Evolutionary conservation across 2,329 filamentous ascomycete species (phyloP).

Genomic region (Arthrobotrys megalospora): DNA sequence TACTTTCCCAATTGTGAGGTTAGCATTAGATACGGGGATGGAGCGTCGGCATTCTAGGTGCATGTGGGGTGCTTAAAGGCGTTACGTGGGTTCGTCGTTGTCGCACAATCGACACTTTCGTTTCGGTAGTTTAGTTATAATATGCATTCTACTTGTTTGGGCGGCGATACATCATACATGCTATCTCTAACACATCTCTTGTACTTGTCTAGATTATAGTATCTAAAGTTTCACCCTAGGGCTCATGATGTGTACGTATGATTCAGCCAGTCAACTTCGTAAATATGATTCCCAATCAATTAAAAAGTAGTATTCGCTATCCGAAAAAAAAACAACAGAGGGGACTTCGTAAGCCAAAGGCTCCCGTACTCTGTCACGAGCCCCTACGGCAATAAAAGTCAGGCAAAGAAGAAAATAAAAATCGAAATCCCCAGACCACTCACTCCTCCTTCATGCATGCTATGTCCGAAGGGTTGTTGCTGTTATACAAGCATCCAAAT

Average conservation of each 20-base stretch:
- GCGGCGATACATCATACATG: too few relatives aligned
- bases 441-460: slow-evolving; percentile 19
- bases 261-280: too few relatives aligned
- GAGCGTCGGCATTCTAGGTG: not conserved
- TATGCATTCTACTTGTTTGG: too few relatives aligned
- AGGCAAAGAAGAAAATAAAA: not conserved
- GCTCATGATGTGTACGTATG: too few relatives aligned
- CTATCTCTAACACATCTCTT: too few relatives aligned
- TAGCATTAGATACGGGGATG: not conserved
- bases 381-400: not conserved
- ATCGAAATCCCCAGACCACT: not conserved
- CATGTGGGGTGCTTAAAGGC: not conserved
- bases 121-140: not conserved
- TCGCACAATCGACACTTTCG: not conserved
- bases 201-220: too few relatives aligned
- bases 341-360: not conserved
- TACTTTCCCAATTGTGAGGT: not conserved
- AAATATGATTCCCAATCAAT: slow-evolving; percentile 65
- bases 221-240: too few relatives aligned
- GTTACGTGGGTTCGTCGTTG: not conserved
- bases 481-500: slow-evolving; percentile 21
- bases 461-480: slow-evolving; percentile 19
- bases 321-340: slow-evolving; percentile 69
- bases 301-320: slow-evolving; percentile 67
- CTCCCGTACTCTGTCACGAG: slow-evolving; percentile 1